Evolutionary conservation across 768 basidiomycete genomes (phyloP).

Genomic region (Phlegmacium glaucopus): DNA sequence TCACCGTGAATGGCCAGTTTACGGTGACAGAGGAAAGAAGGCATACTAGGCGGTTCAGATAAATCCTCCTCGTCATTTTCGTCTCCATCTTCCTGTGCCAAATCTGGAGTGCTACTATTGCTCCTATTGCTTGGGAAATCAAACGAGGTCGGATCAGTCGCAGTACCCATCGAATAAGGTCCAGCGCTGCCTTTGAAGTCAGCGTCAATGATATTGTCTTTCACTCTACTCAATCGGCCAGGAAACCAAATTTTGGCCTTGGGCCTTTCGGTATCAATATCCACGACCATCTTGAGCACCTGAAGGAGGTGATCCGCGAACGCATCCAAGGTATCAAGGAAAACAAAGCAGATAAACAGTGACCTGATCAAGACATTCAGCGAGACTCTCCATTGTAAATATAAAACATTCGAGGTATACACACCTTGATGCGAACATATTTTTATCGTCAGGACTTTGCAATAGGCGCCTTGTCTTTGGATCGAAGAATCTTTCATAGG

Average conservation of each 20-base stretch:
- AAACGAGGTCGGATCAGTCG: slow-evolving; percentile 33
- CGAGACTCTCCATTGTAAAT: too few species aligned
- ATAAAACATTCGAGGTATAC: not conserved
- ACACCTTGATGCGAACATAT: slow-evolving; percentile 39
- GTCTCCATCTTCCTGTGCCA: slow-evolving; percentile 6
- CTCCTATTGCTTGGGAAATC: slow-evolving; percentile 5
- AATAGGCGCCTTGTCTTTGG: slow-evolving; percentile 27
- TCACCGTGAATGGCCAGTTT: not conserved
- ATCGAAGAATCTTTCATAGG: slow-evolving; percentile 42
- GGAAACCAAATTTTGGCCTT: slow-evolving; percentile 40
- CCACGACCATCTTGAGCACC: slow-evolving; percentile 28
- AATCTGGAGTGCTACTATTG: not conserved
- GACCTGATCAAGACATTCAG: slow-evolving; percentile 23
- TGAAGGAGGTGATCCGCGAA: slow-evolving; percentile 34
- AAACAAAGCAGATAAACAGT: slow-evolving; percentile 43
- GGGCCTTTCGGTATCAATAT: slow-evolving; percentile 33
- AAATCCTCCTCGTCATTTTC: slow-evolving; percentile 14
- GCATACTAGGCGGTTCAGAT: slow-evolving; percentile 11
- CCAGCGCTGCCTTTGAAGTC: slow-evolving; percentile 21
- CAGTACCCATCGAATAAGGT: slow-evolving; percentile 35
- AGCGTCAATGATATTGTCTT: slow-evolving; percentile 29
- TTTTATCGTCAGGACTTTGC: slow-evolving; percentile 10
- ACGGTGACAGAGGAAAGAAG: not conserved
- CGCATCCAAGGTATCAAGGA: slow-evolving; percentile 38
- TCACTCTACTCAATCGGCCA: slow-evolving; percentile 36